phyloP scores from a whole-genome alignment of 2,329 filamentous ascomycete species.

The Fusarium decemcellulare region DNA sequence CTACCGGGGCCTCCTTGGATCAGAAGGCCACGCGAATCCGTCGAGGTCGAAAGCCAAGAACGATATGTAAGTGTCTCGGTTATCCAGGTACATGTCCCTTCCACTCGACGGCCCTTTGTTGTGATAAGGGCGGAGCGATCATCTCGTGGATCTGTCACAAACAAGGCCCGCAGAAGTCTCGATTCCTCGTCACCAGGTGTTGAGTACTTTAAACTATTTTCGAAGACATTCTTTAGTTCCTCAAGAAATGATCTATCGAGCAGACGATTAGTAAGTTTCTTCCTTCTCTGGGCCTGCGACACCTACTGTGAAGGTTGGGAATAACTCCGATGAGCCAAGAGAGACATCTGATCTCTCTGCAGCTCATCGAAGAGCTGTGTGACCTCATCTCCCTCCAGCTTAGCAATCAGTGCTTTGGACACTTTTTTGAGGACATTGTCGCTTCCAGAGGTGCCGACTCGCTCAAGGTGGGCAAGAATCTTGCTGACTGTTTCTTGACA shows the following conservation, averaged over 20 bases:
- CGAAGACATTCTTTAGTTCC: too few relatives aligned
- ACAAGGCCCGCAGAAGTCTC: not conserved
- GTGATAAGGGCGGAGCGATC: constrained; percentile 4
- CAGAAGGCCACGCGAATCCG: not conserved
- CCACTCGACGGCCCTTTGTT: not conserved
- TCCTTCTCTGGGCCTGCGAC: fast-evolving
- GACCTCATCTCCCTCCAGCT: not conserved
- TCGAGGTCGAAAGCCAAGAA: constrained; percentile 1
- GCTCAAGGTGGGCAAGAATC: too few relatives aligned
- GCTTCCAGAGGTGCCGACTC: too few relatives aligned
- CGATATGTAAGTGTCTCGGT: not conserved
- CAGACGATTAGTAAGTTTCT: not conserved
- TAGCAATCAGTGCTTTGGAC: too few relatives aligned
- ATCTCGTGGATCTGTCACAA: constrained; percentile 13
- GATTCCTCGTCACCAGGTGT: not conserved
- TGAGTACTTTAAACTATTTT: not conserved
- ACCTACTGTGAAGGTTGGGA: constrained; percentile 5
- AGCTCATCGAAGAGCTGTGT: not conserved
- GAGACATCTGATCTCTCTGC: constrained; percentile 8
- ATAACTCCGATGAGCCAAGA: not conserved
- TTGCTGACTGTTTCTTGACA: too few relatives aligned
- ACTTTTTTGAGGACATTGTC: too few relatives aligned
- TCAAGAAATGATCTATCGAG: constrained; percentile 3
- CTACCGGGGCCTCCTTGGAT: constrained; percentile 8
- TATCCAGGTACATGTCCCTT: constrained; percentile 18